Evolutionary conservation across 164 flowering plant species (phyloP).

Genomic region (Vitis rotundifolia): DNA sequence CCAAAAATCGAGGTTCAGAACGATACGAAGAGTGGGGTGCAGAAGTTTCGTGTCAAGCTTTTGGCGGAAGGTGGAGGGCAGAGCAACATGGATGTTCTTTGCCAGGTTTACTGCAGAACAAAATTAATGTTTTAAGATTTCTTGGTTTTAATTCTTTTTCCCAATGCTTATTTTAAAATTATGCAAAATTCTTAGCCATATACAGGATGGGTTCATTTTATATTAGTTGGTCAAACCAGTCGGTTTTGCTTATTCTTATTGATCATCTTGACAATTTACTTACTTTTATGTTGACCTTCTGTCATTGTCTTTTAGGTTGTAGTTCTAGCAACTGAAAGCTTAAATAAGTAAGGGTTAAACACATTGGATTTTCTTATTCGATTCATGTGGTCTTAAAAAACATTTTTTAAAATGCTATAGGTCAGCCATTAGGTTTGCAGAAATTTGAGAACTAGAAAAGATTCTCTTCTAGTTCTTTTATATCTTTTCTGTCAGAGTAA

Average conservation of each 20-base stretch:
- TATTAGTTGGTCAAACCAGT: too few relatives aligned
- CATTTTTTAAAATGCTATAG: too few relatives aligned
- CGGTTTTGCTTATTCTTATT: not conserved
- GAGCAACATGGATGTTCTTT: conserved; percentile 89
- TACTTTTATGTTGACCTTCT: not conserved
- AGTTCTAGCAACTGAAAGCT: too few relatives aligned
- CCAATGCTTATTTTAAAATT: not conserved
- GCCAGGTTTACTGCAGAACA: conserved; percentile 58
- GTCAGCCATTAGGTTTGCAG: too few relatives aligned
- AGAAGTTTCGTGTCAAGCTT: conserved; percentile 89
- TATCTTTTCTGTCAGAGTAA: too few relatives aligned
- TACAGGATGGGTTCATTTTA: not conserved
- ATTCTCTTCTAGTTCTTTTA: too few relatives aligned
- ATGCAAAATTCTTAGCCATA: not conserved
- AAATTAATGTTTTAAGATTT: too few relatives aligned
- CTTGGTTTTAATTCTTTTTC: not conserved
- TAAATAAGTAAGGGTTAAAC: too few relatives aligned
- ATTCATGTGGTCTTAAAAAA: too few relatives aligned
- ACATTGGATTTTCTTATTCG: too few relatives aligned
- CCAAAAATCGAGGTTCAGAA: conserved; percentile 78
- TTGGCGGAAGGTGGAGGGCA: conserved; percentile 82
- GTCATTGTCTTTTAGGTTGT: too few relatives aligned
- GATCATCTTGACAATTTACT: not conserved
- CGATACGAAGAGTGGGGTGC: conserved; percentile 80
- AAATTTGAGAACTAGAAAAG: too few relatives aligned